Base-by-base conservation (phyloP, 2,329 filamentous ascomycete genomes). In the Teratosphaeria viscida region DNA sequence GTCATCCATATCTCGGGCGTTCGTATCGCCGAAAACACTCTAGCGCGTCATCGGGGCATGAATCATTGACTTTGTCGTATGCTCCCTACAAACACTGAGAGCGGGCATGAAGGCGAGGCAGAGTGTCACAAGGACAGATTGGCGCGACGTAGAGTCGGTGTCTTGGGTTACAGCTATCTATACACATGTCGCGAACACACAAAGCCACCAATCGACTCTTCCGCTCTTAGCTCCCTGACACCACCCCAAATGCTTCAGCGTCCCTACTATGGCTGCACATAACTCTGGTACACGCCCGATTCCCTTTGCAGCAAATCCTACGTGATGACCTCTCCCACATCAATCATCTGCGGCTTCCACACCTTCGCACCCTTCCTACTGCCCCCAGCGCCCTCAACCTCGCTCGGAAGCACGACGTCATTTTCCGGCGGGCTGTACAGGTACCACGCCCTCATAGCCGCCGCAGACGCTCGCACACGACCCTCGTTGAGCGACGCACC, bases 391-490 rank as follows among this genome's bases (percentile, higher is more conserved):
- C 64, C 64, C 71, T 71, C 67, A 5, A 67, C 65, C 23, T 79
- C 79, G 64, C 78, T 82, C 29, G 82, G 81, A 58, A 82, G 70
- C 35, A 76, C 76, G 6, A 78, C 74, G 27, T 79, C 72, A 37
- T 82, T 74, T 7, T 77, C 72, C 53, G 83, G 71, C 1, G 94
- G 92, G 73, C 86, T 92, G 78, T 99, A 99, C 57, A 99, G 79
- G 75, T 99, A 99, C 94, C 94, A 99, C 5, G 87, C 82, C 80
- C 96, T 95, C 70, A 99, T 79, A 19, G 91, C 86, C 63, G 88
- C 86, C 69, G 95, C 92, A 43, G 89, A 85, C 23, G 94, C 94
- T 73, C 89, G 83, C 64, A 83, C 81, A 64, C 90, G 84, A 35
- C 89, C 92, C 68, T 90, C 83, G 65, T 90, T 81, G 59, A 97